These are phyloP conservation scores for Xylaria arbuscula DNA, from an alignment of 2,329 filamentous ascomycete genomes.

Conservation along the genomic window DNA sequence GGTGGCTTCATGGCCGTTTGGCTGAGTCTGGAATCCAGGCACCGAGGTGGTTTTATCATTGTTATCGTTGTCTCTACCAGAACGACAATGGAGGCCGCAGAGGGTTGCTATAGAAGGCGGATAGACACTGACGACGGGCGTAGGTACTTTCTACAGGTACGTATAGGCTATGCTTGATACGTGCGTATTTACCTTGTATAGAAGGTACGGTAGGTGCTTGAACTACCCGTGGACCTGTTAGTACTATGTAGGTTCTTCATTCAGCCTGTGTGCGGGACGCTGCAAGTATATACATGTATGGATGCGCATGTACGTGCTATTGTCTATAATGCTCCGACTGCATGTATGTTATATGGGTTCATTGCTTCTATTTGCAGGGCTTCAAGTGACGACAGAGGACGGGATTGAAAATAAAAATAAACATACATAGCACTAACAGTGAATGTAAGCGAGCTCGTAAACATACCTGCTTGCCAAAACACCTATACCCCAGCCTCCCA, in stretches of 20 bases:
- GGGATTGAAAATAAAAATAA: constrained; percentile 1
- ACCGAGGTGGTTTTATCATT: not conserved
- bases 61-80: not conserved
- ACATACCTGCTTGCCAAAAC: not conserved
- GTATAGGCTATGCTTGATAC: not conserved
- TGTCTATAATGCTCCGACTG: not conserved
- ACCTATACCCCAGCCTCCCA: not conserved
- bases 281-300: not conserved
- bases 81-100: not conserved
- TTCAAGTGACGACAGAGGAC: not conserved
- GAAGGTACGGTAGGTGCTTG: no score
- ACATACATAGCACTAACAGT: not conserved
- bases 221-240: no score
- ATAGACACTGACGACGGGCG: not conserved
- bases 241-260: not conserved
- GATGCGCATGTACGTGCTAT: not conserved
- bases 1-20: constrained; percentile 1
- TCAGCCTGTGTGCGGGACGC: constrained; percentile 8
- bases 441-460: constrained; percentile 25
- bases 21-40: constrained; percentile 5
- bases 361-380: constrained; percentile 4
- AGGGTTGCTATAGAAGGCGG: not conserved
- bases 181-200: not conserved
- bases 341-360: not conserved
- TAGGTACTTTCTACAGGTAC: not conserved